Evolutionary conservation across 1,139 yeast genomes (phyloP), one percentile per base, ranked within the genome.

Genomic region (Candida sanyaensis): DNA sequence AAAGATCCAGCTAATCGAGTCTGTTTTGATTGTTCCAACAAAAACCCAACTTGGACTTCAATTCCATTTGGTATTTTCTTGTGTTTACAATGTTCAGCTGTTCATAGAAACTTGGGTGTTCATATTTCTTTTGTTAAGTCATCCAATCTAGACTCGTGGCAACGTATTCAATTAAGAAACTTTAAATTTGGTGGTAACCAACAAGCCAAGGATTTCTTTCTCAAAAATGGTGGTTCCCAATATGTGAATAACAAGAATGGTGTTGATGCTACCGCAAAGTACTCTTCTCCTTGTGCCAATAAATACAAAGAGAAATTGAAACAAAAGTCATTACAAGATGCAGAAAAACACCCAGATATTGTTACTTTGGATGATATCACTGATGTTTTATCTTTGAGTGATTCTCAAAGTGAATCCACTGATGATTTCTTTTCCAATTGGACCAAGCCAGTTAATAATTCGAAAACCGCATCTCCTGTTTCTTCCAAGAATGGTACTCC

Each of bases 121-220:
- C 81, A 76, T 54, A 72, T 76, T 52, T 66, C 80, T 42, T 76
- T 76, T 59, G 98, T 93, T 43, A 89, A 92, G 64, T 89, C 97
- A 33, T 84, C 96, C 39, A 90, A 89, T 53, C 78, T 93, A 77
- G 99, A 93, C 68, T 71, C 78, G 49, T 93, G 98, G 97, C 88
- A 92, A 47, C 79, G 91, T 54, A 84, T 84, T 57, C 96, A 93
- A 66, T 75, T 93, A 64, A 80, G 97, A 62, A 83, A 90, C 63
- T 90, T 93, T 80, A 91, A 92, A 63, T 81, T 87, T 51, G 98
- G 98, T 47, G 99, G 98, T 17, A 93, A 93, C 67, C 85, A 85
- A 59, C 80, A 78, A 42, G 96, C 97, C 40, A 83, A 84, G 56
- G 96, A 88, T 50, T 93, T 82, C 61, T 88, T 88, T 65, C 67